Percentiles rank a stretch among this genome's conserved stretches.
phyloP scores from a whole-genome alignment of 495 filamentous ascomycete species.

The Tuber melanosporum region DNA sequence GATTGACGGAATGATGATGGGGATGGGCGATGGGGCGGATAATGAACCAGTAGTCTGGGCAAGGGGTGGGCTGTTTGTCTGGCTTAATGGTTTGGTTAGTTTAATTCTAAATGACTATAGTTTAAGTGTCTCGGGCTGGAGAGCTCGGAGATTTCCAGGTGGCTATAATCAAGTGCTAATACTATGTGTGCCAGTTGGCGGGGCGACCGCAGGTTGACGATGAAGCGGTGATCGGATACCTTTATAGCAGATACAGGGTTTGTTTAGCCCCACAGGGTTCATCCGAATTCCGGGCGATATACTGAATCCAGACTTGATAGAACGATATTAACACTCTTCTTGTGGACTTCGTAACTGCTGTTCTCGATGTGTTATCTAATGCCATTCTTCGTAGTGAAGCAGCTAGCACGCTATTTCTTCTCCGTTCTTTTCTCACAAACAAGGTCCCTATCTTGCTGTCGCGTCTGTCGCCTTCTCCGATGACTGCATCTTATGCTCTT shows the following conservation, averaged over 20 bases:
- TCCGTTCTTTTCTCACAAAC: conserved; percentile 88
- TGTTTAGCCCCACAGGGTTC: conserved; percentile 16
- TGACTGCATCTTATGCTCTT: conserved; percentile 34
- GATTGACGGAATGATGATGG: conserved; percentile 49
- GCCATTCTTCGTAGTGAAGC: conserved; percentile 74
- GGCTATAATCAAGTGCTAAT: conserved; percentile 16
- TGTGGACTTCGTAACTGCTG: conserved; percentile 73
- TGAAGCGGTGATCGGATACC: conserved; percentile 63
- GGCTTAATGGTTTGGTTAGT: conserved; percentile 73
- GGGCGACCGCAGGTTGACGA: conserved; percentile 82
- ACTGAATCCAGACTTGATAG: conserved; percentile 42
- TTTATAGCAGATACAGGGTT: conserved; percentile 76
- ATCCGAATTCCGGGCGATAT: conserved; percentile 1
- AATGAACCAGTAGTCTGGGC: conserved; percentile 66
- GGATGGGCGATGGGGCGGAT: conserved; percentile 45
- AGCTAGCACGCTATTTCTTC: conserved; percentile 61
- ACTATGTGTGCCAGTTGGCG: conserved; percentile 53
- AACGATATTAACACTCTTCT: conserved; percentile 69
- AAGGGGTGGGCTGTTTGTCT: conserved; percentile 88
- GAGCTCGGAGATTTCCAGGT: background rate
- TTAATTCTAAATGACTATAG: background rate
- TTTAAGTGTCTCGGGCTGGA: background rate
- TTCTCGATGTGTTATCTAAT: conserved; percentile 84
- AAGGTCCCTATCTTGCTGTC: conserved; percentile 76
- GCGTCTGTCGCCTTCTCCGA: conserved; percentile 52